These are phyloP conservation scores for Mimosa bimucronata DNA, from an alignment of 306 rosid genomes.

Conservation along the genomic window DNA sequence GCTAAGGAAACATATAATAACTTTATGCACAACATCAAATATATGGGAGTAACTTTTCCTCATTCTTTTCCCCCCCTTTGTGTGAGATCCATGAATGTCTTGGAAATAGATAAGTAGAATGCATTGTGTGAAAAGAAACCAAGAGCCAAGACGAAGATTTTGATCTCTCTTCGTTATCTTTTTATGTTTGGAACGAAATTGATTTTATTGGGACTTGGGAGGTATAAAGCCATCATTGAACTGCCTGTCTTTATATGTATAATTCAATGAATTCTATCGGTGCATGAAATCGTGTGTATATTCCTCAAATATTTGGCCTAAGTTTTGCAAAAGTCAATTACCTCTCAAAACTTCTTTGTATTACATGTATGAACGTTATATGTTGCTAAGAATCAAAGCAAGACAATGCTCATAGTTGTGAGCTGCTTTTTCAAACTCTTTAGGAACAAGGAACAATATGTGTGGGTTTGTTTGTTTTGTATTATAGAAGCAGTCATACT, in stretches of 20 bases:
- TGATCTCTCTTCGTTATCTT: background rate
- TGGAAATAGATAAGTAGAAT: background rate
- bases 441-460: background rate
- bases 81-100: background rate
- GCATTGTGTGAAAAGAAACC: background rate
- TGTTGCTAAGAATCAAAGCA: background rate
- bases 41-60: background rate
- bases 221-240: background rate
- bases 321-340: background rate
- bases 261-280: slow-evolving; percentile 14
- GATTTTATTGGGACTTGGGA: background rate
- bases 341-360: background rate
- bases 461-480: background rate
- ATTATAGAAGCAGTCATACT: background rate
- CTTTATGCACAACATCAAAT: slow-evolving; percentile 3
- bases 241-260: background rate
- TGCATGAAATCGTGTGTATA: background rate
- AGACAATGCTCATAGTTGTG: background rate
- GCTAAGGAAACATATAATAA: slow-evolving; percentile 1
- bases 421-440: background rate
- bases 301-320: background rate
- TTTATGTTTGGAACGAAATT: background rate
- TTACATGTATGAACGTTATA: background rate
- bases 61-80: background rate
- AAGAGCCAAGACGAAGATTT: slow-evolving; percentile 8